phyloP scores from a whole-genome alignment of 306 rosid species.

The Canavalia ensiformis region DNA sequence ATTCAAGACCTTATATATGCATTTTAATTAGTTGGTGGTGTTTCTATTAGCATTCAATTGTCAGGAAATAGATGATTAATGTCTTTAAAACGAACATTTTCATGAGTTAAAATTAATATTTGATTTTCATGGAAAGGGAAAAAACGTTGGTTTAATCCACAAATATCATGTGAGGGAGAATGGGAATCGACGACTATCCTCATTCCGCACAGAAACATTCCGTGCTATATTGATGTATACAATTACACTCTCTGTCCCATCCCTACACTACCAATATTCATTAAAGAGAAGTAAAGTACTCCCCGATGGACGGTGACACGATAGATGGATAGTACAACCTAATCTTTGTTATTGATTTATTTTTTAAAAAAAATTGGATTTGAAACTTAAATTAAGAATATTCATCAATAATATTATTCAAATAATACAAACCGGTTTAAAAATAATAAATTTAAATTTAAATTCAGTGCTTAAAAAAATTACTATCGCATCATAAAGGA shows the following conservation, averaged over 20 bases:
- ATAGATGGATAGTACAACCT: neutral
- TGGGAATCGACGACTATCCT: neutral
- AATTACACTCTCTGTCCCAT: too few relatives aligned
- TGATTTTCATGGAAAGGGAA: neutral
- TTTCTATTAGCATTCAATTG: neutral
- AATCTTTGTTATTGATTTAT: neutral
- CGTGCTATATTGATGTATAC: neutral
- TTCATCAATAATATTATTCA: too few relatives aligned
- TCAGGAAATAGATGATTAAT: too few relatives aligned
- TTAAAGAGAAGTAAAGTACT: neutral
- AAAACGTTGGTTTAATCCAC: neutral
- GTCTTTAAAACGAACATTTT: neutral
- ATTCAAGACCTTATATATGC: too few relatives aligned
- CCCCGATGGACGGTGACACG: neutral
- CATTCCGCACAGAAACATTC: conserved; percentile 6
- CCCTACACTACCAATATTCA: neutral
- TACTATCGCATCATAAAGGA: too few relatives aligned
- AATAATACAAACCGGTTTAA: too few relatives aligned
- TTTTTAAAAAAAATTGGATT: neutral
- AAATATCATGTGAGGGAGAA: neutral
- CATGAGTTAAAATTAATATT: neutral
- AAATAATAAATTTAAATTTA: too few relatives aligned
- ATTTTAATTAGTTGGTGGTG: neutral
- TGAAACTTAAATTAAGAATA: neutral
- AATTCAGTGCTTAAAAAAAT: too few relatives aligned